Evolutionary conservation across 2,329 filamentous ascomycete genomes (phyloP).

Genomic region (Pleoardoris graminearum): DNA sequence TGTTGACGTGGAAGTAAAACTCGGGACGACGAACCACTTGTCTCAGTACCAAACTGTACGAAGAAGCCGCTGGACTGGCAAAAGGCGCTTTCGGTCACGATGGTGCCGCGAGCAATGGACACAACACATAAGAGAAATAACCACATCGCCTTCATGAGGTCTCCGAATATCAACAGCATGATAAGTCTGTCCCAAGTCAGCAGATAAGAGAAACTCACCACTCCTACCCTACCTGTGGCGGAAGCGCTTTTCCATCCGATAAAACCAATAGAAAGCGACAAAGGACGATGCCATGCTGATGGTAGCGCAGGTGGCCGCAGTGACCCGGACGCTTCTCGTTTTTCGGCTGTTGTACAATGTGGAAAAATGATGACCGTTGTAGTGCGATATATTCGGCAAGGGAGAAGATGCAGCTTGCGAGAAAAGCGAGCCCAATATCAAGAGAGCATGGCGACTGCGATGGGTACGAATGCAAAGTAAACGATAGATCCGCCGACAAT

Average conservation of each 20-base stretch:
- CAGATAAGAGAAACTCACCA: not conserved
- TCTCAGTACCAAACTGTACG: slow-evolving; percentile 67
- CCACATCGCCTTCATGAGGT: slow-evolving; percentile 71
- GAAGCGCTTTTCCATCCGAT: slow-evolving; percentile 72
- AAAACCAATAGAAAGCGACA: slow-evolving; percentile 70
- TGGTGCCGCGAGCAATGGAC: slow-evolving; percentile 57
- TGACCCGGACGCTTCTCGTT: slow-evolving; percentile 38
- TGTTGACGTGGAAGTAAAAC: not conserved
- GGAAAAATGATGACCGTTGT: slow-evolving; percentile 3
- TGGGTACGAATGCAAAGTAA: not conserved
- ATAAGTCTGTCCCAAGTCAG: slow-evolving; percentile 60
- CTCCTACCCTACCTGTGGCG: slow-evolving; percentile 65
- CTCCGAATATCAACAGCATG: slow-evolving; percentile 72
- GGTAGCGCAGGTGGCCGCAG: slow-evolving; percentile 42
- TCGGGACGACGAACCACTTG: slow-evolving; percentile 55
- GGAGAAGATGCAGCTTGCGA: slow-evolving; percentile 7
- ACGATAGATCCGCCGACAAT: not conserved
- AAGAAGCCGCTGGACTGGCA: slow-evolving; percentile 73
- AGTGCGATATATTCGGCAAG: slow-evolving; percentile 8
- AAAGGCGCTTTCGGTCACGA: slow-evolving; percentile 58
- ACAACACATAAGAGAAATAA: slow-evolving; percentile 67
- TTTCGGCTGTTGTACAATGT: slow-evolving; percentile 20
- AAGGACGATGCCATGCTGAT: slow-evolving; percentile 62
- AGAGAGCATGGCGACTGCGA: not conserved
- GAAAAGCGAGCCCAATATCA: slow-evolving; percentile 1